Evolutionary conservation across 805 yeast species (phyloP).

Genomic region (Cyberlindnera lachancei): DNA sequence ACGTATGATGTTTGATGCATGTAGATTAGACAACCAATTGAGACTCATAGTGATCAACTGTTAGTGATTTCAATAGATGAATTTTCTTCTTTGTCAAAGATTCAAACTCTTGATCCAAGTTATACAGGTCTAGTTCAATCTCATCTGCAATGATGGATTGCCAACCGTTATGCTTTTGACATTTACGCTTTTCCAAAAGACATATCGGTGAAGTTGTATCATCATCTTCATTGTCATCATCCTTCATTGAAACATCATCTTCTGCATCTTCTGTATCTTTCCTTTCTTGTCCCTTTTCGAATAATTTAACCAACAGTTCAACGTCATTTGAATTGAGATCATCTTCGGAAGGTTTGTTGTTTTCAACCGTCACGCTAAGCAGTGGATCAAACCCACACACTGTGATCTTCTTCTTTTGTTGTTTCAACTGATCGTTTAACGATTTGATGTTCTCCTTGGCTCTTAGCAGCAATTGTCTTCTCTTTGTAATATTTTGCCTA

Average conservation of each 20-base stretch:
- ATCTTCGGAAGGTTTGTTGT: not conserved
- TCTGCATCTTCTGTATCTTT: too few relatives aligned
- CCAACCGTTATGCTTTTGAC: slow-evolving; percentile 50
- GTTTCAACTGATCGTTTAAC: slow-evolving; percentile 19
- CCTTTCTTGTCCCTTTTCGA: too few relatives aligned
- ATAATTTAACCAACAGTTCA: slow-evolving; percentile 3
- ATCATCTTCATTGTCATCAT: not conserved
- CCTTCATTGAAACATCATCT: too few relatives aligned
- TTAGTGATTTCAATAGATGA: slow-evolving; percentile 29
- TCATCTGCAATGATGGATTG: slow-evolving; percentile 27
- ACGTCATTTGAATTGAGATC: slow-evolving; percentile 11
- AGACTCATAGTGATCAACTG: slow-evolving; percentile 32
- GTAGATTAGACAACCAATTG: not conserved
- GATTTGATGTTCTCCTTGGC: slow-evolving; percentile 20
- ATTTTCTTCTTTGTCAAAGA: slow-evolving; percentile 23
- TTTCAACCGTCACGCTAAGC: slow-evolving; percentile 16
- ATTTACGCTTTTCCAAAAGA: slow-evolving; percentile 45
- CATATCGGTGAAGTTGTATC: slow-evolving; percentile 28
- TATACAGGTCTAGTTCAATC: slow-evolving; percentile 28
- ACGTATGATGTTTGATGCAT: not conserved
- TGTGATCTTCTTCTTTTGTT: slow-evolving; percentile 33
- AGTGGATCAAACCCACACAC: slow-evolving; percentile 47
- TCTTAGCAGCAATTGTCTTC: slow-evolving; percentile 14
- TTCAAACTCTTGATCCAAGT: slow-evolving; percentile 15
- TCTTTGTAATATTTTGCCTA: slow-evolving; percentile 5